Percentiles rank a stretch among this genome's conserved stretches.
Conservation (phyloP, 257 asterid species). For the Salvia splendens region DNA sequence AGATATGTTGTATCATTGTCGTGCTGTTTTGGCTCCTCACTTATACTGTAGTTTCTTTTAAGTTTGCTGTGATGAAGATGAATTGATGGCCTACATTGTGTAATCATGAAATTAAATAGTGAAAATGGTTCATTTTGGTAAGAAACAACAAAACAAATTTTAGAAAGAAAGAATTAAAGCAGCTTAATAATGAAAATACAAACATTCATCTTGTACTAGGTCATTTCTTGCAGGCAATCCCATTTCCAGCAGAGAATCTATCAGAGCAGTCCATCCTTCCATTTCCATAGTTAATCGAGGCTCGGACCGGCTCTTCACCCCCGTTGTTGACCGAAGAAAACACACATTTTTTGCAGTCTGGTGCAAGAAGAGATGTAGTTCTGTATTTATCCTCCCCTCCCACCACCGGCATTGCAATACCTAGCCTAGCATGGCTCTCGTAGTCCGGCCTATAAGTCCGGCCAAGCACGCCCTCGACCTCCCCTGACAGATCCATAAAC, state of each 20-base stretch:
- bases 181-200: background rate
- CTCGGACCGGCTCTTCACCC: background rate
- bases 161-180: background rate
- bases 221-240: slow-evolving; percentile 33
- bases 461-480: slow-evolving; percentile 67
- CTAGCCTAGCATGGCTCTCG: slow-evolving; percentile 47
- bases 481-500: slow-evolving; percentile 42
- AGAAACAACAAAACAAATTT: background rate
- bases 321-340: slow-evolving; percentile 23
- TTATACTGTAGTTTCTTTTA: no score
- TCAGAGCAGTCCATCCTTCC: slow-evolving; percentile 23
- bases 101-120: no score
- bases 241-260: slow-evolving; percentile 24
- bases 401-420: slow-evolving; percentile 58
- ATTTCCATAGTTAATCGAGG: background rate
- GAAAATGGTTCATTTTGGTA: no score
- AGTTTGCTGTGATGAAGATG: no score
- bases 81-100: no score
- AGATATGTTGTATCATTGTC: no score
- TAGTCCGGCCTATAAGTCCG: slow-evolving; percentile 57
- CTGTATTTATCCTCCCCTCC: slow-evolving; percentile 66
- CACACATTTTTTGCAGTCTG: slow-evolving; percentile 43
- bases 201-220: no score
- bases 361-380: slow-evolving; percentile 46
- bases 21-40: no score